Evolutionary conservation across 306 rosid genomes (phyloP).

Genomic region (Vigna angularis): DNA sequence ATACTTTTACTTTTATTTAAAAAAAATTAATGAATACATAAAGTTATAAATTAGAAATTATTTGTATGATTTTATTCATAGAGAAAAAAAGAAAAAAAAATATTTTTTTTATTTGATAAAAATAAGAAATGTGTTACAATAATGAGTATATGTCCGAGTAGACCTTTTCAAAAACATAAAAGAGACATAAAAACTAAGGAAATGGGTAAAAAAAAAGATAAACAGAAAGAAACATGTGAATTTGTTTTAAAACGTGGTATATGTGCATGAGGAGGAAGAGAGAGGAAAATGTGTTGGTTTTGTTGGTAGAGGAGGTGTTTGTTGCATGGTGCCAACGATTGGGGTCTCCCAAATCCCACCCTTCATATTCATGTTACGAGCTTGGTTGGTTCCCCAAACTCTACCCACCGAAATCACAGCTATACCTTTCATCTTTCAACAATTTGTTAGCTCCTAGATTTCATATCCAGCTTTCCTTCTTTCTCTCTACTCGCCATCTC

Average conservation of each 20-base stretch:
- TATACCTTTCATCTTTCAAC: conserved; percentile 60
- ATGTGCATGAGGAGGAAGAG: background rate
- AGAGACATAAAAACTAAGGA: background rate
- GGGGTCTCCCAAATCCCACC: conserved; percentile 40
- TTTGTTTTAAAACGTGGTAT: background rate
- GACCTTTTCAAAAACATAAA: background rate
- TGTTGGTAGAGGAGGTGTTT: conserved; percentile 23
- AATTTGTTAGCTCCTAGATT: conserved; percentile 41
- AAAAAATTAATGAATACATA: no score
- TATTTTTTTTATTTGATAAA: no score
- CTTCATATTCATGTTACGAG: conserved; percentile 38
- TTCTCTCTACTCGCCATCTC: conserved; percentile 3
- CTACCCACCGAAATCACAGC: conserved; percentile 66
- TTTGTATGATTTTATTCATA: no score
- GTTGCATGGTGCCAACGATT: conserved; percentile 41
- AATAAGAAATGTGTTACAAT: no score
- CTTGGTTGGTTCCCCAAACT: conserved; percentile 57
- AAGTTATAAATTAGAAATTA: no score
- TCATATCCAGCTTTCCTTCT: conserved; percentile 40
- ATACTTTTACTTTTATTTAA: no score
- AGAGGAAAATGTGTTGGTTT: background rate
- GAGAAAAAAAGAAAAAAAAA: no score
- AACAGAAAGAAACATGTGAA: background rate
- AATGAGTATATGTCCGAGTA: background rate
- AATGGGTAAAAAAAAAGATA: background rate